Base-by-base conservation (phyloP, 2,329 filamentous ascomycete species). In the Metarhizium album region DNA sequence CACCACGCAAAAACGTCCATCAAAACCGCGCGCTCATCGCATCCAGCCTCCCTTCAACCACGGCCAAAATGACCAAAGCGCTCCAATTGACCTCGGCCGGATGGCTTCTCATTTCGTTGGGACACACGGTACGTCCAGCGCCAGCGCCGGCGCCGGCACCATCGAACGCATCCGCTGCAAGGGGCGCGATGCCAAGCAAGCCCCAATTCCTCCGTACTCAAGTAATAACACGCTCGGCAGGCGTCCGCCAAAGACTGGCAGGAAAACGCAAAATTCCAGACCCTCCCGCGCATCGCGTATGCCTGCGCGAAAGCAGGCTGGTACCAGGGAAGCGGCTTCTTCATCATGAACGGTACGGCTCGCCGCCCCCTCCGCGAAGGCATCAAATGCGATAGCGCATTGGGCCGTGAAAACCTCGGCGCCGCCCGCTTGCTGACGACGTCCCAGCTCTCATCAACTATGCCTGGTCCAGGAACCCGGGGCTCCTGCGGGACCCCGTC, bases 251-350 rank as follows among this genome's bases (percentile, higher is more conserved):
- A 49, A 42, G 53, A 56, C 48, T 56, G 53, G 54, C 54, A 56
- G 33, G 43, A 48, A 22, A 49, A 52, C n/a, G 50, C 40, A 27
- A 48, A 52, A 31, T 54, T 54, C 43, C 50, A 52, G 8, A 38
- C 47, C 24, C 53, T 56, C 7, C 46, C 53, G 6, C n/a, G 49
- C 4, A 16, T 50, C 5, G 42, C 53, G 2, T 45, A 40, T 7
- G 42, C 53, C 14, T 54, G 54, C 38, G 54, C 54, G 31, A 52
- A 50, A 37, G 45, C 23, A 11, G 54, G 54, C 45, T 56, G 53
- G 53, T 56, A 54, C 45, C 53, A 56, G 37, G 53, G 54, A 14
- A 56, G 54, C 29, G 54, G 51, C 2, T 53, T 54, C 43, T 49
- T 56, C 31, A 20, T 54, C 45, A 38, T 54, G 47, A 53, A 49